phyloP scores from a whole-genome alignment of 106 monocot species.

The Xerophyta viscosa region DNA sequence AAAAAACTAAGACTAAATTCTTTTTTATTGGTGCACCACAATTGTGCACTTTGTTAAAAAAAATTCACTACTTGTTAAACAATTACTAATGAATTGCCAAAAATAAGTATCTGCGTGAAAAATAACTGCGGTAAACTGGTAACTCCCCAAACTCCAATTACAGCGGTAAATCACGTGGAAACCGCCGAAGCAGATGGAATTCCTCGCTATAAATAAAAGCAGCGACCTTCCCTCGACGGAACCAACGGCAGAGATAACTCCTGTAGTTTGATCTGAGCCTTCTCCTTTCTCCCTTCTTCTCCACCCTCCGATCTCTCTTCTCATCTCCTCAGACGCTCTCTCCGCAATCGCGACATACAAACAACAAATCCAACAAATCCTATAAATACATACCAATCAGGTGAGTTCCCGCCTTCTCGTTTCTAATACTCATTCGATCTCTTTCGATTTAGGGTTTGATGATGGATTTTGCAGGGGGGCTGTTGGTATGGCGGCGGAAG shows the following conservation, averaged over 20 bases:
- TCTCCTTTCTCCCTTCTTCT: slow-evolving; percentile 14
- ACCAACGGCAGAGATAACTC: slow-evolving; percentile 15
- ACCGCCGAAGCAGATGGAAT: too few relatives aligned
- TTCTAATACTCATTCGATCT: neutral
- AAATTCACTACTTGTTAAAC: too few relatives aligned
- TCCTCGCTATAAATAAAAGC: too few relatives aligned
- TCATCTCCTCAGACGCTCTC: neutral
- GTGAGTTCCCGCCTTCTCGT: neutral
- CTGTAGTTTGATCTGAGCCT: slow-evolving; percentile 5
- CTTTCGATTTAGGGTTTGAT: neutral
- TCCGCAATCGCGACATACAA: neutral
- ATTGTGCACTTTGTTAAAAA: too few relatives aligned
- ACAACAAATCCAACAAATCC: neutral
- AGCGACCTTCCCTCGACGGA: too few relatives aligned
- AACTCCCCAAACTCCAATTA: too few relatives aligned
- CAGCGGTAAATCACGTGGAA: too few relatives aligned
- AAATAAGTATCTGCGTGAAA: too few relatives aligned
- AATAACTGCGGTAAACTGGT: too few relatives aligned
- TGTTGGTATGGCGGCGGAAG: slow-evolving; percentile 15
- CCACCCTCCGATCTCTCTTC: slow-evolving; percentile 22
- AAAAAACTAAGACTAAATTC: too few relatives aligned
- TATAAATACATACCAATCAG: neutral
- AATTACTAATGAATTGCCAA: too few relatives aligned
- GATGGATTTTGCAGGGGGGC: neutral
- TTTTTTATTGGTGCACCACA: too few relatives aligned